phyloP scores from a whole-genome alignment of 805 yeast species.

The Dipodascus albidus region DNA sequence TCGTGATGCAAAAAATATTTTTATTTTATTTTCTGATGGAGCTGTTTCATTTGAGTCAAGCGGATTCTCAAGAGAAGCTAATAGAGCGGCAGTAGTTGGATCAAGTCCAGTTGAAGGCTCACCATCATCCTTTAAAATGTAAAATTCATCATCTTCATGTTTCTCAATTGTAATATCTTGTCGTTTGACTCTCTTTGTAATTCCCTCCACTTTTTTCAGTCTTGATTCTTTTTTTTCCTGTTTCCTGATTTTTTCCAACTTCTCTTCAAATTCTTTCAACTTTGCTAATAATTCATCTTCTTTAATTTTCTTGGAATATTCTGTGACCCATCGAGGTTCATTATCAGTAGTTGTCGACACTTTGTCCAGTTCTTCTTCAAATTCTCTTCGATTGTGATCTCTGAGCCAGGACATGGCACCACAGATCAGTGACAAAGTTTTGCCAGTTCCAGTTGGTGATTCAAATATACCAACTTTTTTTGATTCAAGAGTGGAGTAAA shows the following conservation, averaged over 20 bases:
- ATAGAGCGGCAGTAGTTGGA: constrained; percentile 37
- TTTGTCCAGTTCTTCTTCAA: constrained; percentile 21
- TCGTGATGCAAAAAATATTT: constrained; percentile 66
- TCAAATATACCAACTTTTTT: constrained; percentile 72
- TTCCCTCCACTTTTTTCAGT: constrained; percentile 2
- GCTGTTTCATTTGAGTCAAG: constrained; percentile 12
- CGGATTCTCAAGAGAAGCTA: constrained; percentile 32
- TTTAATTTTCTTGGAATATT: constrained; percentile 24
- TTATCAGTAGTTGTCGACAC: constrained; percentile 16
- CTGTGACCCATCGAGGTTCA: constrained; percentile 63
- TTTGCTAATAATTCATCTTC: constrained; percentile 11
- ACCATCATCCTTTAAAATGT: constrained; percentile 31
- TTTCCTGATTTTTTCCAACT: constrained; percentile 10
- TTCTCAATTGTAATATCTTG: constrained; percentile 12
- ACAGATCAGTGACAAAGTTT: constrained; percentile 79
- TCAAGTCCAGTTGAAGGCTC: constrained; percentile 23
- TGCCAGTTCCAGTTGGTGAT: constrained; percentile 93
- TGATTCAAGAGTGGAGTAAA: constrained; percentile 48
- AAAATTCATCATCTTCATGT: constrained; percentile 29
- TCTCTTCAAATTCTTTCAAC: constrained; percentile 18
- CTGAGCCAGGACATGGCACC: constrained; percentile 77
- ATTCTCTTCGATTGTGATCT: constrained; percentile 29
- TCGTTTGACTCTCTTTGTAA: constrained; percentile 7
- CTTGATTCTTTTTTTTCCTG: constrained; percentile 9
- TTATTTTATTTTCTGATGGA: constrained; percentile 20